phyloP scores from a whole-genome alignment of 2,329 filamentous ascomycete species.

The Trichophyton equinum region DNA sequence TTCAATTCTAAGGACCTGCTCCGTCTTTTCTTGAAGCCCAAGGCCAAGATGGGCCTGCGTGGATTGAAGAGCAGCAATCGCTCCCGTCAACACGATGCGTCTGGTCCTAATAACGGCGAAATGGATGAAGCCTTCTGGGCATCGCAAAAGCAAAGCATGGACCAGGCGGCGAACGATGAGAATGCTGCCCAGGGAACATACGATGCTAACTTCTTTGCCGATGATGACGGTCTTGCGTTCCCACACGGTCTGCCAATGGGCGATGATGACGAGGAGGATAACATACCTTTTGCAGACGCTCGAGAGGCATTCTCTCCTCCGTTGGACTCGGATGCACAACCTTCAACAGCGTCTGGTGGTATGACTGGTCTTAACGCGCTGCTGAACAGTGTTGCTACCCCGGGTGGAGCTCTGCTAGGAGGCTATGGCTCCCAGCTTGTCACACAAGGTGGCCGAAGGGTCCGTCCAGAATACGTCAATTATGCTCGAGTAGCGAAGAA shows the following conservation, averaged over 20 bases:
- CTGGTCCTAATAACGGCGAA: conserved; percentile 54
- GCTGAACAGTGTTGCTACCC: conserved; percentile 29
- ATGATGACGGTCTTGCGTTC: conserved; percentile 49
- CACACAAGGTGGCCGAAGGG: conserved; percentile 44
- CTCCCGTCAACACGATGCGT: conserved; percentile 35
- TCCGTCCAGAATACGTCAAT: conserved; percentile 53
- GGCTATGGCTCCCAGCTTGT: conserved; percentile 52
- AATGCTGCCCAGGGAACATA: conserved; percentile 63
- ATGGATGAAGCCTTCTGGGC: conserved; percentile 98
- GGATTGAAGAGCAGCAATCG: conserved; percentile 31
- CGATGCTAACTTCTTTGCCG: conserved; percentile 86
- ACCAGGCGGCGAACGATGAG: conserved; percentile 34
- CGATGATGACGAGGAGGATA: conserved; percentile 36
- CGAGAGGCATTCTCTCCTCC: conserved; percentile 37
- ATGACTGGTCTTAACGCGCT: conserved; percentile 28
- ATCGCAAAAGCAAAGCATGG: conserved; percentile 45
- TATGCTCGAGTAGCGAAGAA: conserved; percentile 56
- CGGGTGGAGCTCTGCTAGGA: conserved; percentile 34
- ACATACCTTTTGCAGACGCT: conserved; percentile 38
- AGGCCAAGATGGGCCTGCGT: conserved; percentile 63
- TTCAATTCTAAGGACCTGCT: conserved; percentile 90
- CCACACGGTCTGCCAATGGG: conserved; percentile 34
- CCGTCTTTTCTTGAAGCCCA: conserved; percentile 86
- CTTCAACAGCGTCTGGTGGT: conserved; percentile 22
- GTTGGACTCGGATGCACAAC: conserved; percentile 21